These are phyloP conservation scores for Flammula alnicola DNA, from an alignment of 1,284 basidiomycete genomes.

Conservation along the genomic window DNA sequence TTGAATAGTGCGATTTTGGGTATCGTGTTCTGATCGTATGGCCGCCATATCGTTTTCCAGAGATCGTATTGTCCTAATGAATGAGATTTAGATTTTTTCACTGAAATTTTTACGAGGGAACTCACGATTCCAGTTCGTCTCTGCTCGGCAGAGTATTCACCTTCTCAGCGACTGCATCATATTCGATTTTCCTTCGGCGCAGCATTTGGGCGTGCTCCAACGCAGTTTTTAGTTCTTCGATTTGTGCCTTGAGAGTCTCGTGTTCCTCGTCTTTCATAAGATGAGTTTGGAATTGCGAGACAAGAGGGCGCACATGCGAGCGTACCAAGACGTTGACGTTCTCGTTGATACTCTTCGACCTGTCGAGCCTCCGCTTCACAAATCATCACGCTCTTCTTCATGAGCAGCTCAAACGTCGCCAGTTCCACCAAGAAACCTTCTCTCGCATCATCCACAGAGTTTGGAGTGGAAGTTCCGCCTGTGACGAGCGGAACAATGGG, in stretches of 20 bases:
- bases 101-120: constrained; percentile 20
- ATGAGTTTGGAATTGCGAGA: constrained; percentile 12
- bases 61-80: constrained; percentile 61
- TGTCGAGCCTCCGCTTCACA: constrained; percentile 82
- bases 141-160: constrained; percentile 77
- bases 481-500: constrained; percentile 46
- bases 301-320: constrained; percentile 22
- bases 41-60: constrained; percentile 79
- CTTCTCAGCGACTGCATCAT: constrained; percentile 80
- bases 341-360: constrained; percentile 77
- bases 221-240: constrained; percentile 73
- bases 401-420: constrained; percentile 69
- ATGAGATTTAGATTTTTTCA: constrained; percentile 2
- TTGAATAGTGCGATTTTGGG: constrained; percentile 65
- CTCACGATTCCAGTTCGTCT: constrained; percentile 73
- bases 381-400: constrained; percentile 78
- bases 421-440: constrained; percentile 80
- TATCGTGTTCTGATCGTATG: constrained; percentile 74
- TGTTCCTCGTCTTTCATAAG: constrained; percentile 65
- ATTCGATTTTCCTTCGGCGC: constrained; percentile 79
- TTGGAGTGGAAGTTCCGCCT: constrained; percentile 35
- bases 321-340: constrained; percentile 71
- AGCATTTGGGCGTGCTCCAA: constrained; percentile 78
- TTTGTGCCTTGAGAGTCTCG: constrained; percentile 64
- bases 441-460: constrained; percentile 67